phyloP scores from a whole-genome alignment of 495 filamentous ascomycete species.

The Pseudotulostoma volvatum region DNA sequence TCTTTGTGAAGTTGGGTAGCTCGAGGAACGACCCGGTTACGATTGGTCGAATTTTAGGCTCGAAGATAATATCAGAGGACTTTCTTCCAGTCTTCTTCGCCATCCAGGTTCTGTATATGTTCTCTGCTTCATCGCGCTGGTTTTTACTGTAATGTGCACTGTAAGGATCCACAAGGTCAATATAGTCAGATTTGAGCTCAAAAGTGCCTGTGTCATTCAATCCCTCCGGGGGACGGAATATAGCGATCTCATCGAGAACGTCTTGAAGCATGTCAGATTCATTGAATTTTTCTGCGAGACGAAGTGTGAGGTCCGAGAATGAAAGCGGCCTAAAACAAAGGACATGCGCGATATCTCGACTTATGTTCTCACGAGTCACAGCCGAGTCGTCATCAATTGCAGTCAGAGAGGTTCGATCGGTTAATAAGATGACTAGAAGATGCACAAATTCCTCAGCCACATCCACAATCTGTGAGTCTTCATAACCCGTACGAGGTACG shows the following conservation, averaged over 20 bases:
- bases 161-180: slow-evolving; percentile 84
- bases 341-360: slow-evolving; percentile 79
- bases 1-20: slow-evolving; percentile 61
- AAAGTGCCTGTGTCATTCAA: slow-evolving; percentile 86
- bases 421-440: slow-evolving; percentile 75
- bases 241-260: slow-evolving; percentile 76
- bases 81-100: slow-evolving; percentile 75
- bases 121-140: slow-evolving; percentile 90
- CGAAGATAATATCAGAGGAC: slow-evolving; percentile 75
- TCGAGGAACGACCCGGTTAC: slow-evolving; percentile 56
- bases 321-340: slow-evolving; percentile 92
- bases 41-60: slow-evolving; percentile 72
- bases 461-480: slow-evolving; percentile 75
- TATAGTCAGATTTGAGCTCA: slow-evolving; percentile 69
- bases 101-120: slow-evolving; percentile 66
- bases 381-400: slow-evolving; percentile 48
- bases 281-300: slow-evolving; percentile 38
- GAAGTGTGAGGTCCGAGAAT: slow-evolving; percentile 71
- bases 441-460: slow-evolving; percentile 93
- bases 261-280: slow-evolving; percentile 72
- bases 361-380: slow-evolving; percentile 53
- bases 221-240: slow-evolving; percentile 77
- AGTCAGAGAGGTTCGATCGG: slow-evolving; percentile 69
- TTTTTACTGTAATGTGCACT: slow-evolving; percentile 91
- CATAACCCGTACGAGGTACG: slow-evolving; percentile 47